These are phyloP conservation scores for Nakazawaea laoshanensis DNA, from an alignment of 805 yeast genomes.

Conservation along the genomic window DNA sequence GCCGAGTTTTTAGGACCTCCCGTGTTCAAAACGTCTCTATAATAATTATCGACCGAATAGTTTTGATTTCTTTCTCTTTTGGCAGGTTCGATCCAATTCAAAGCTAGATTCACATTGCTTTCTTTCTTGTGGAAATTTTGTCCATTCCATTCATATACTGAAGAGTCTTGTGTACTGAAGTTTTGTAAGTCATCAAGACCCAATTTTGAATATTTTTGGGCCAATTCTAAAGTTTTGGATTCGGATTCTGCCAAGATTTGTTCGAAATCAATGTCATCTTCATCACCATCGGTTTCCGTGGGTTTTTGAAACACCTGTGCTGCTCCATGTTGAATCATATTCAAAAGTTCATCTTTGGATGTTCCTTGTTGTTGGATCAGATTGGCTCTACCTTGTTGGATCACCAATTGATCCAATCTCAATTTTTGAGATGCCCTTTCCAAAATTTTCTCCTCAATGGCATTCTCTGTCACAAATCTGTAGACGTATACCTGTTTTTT, in stretches of 20 bases:
- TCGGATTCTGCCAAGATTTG: slow-evolving; percentile 52
- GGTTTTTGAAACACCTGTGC: slow-evolving; percentile 42
- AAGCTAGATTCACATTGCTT: slow-evolving; percentile 35
- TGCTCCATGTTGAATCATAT: slow-evolving; percentile 83
- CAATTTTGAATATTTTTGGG: slow-evolving; percentile 53
- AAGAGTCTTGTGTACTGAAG: slow-evolving; percentile 56
- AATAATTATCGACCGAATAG: slow-evolving; percentile 79
- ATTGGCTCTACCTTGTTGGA: slow-evolving; percentile 56
- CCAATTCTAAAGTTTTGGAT: slow-evolving; percentile 51
- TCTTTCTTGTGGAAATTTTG: slow-evolving; percentile 67
- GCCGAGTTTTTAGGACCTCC: slow-evolving; percentile 47
- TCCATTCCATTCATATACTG: slow-evolving; percentile 86
- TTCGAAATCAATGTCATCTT: slow-evolving; percentile 54
- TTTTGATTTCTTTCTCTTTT: slow-evolving; percentile 80
- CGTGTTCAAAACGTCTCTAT: slow-evolving; percentile 44
- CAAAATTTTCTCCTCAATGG: slow-evolving; percentile 74
- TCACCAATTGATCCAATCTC: slow-evolving; percentile 72
- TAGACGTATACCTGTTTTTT: slow-evolving; percentile 76
- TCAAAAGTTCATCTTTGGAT: slow-evolving; percentile 64
- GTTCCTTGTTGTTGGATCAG: slow-evolving; percentile 25
- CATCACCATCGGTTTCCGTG: slow-evolving; percentile 22
- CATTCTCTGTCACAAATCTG: slow-evolving; percentile 71
- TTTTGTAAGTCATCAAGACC: slow-evolving; percentile 75
- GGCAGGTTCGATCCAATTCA: slow-evolving; percentile 77
- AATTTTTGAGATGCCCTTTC: slow-evolving; percentile 78